Base-by-base conservation (phyloP, 768 basidiomycete genomes). In the Leccinum disarticulatum region DNA sequence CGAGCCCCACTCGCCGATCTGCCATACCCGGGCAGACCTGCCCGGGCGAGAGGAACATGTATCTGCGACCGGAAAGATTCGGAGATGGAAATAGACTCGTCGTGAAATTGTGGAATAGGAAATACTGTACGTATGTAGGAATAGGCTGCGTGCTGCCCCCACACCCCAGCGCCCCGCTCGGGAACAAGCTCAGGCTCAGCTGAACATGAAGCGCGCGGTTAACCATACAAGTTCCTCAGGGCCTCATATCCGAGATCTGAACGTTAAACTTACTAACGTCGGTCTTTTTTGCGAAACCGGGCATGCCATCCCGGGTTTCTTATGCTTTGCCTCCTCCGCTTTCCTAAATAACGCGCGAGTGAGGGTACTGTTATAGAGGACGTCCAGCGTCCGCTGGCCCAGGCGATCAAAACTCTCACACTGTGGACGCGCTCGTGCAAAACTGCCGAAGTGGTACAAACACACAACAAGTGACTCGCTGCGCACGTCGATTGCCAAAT, bases 401-500 rank as follows among this genome's bases (percentile, higher is more conserved):
- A 35, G 14, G n/a, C 15, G 41, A 25, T 35, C 14, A 14, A 35
- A 35, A 35, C 14, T 48, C 3, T 25, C 25, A 25, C 22, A 22
- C 22, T 22, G 22, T 22, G 22, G 22, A 3, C 25, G 25, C 25
- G 25, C 25, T 25, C 11, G 47, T 13, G 47, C 19, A 14, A 48
- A 19, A 25, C 3, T 19, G 43, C 10, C 25, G 14, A 7, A 25
- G 13, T n/a, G 33, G 14, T 31, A 10, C 22, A 22, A 36, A n/a
- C 33, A 27, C 22, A 17, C n/a, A 14, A 56, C n/a, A 17, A 48
- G 41, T 31, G 35, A 57, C 41, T 43, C 10, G 41, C n/a, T 57
- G 61, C 46, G 54, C 5, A 48, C 38, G 57, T 50, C 25, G 53
- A 69, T 61, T 68, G 58, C 57, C 55, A 65, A 64, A 58, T 49